A percentile compares a stretch with the other conserved stretches of the same genome.
Evolutionary conservation across 441 rosid species (phyloP).

Genomic region (Mallotus repandus): DNA sequence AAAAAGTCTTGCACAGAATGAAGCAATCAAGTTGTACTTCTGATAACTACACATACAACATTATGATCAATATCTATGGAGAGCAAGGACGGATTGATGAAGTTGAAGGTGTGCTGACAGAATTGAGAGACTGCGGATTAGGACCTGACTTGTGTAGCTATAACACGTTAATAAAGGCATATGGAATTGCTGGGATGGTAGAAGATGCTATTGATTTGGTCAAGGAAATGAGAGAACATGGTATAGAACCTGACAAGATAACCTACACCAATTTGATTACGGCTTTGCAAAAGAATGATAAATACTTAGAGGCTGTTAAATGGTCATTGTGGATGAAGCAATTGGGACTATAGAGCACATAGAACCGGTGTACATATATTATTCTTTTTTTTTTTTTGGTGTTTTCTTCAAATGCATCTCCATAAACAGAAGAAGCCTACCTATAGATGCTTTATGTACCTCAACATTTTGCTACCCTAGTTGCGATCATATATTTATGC

Average conservation of each 20-base stretch:
- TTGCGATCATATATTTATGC: background rate
- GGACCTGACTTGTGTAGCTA: constrained; percentile 86
- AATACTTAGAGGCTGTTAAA: constrained; percentile 86
- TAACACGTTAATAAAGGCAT: constrained; percentile 88
- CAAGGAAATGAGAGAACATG: constrained; percentile 73
- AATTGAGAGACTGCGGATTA: constrained; percentile 57
- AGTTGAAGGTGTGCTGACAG: constrained; percentile 55
- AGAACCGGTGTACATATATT: background rate
- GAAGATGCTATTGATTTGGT: constrained; percentile 80
- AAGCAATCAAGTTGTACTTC: constrained; percentile 49
- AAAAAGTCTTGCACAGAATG: constrained; percentile 65
- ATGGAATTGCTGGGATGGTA: constrained; percentile 89
- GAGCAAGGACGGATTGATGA: constrained; percentile 78
- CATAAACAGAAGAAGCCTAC: background rate
- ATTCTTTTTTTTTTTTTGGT: background rate
- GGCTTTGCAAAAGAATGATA: constrained; percentile 69
- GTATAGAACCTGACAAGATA: constrained; percentile 70
- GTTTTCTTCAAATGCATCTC: constrained; percentile 1
- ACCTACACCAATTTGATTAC: constrained; percentile 69
- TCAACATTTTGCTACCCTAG: background rate
- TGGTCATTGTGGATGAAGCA: constrained; percentile 99
- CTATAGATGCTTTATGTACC: background rate
- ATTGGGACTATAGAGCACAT: constrained; percentile 43
- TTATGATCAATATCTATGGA: constrained; percentile 84
- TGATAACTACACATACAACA: constrained; percentile 76